These are phyloP conservation scores for Phytophthora tubulina DNA, from an alignment of 352 stramenopile genomes.

Conservation along the genomic window DNA sequence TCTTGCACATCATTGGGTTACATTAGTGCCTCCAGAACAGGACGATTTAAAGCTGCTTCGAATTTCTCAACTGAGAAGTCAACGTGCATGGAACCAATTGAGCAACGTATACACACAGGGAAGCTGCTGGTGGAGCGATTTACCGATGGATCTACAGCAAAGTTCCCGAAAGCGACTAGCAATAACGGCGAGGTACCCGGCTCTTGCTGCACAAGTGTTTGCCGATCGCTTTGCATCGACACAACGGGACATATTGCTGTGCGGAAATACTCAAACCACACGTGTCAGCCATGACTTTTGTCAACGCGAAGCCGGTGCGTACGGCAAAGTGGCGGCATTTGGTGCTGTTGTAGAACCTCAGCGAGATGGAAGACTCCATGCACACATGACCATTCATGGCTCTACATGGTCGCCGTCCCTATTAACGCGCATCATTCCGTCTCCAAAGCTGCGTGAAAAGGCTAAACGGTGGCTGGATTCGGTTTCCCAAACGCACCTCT, in stretches of 20 bases:
- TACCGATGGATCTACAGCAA: neutral
- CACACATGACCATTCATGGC: conserved; percentile 6
- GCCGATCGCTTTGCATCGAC: neutral
- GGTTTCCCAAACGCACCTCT: neutral
- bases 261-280: neutral
- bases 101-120: neutral
- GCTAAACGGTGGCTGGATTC: neutral
- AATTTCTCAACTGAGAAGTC: neutral
- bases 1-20: conserved; percentile 4
- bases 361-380: conserved; percentile 2
- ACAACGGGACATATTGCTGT: neutral
- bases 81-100: neutral
- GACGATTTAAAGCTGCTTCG: neutral
- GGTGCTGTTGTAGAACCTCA: conserved; percentile 7
- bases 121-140: neutral
- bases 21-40: conserved; percentile 1
- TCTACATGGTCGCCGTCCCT: conserved; percentile 4
- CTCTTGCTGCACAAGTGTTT: neutral
- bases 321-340: conserved; percentile 6
- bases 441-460: neutral
- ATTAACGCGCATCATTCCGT: neutral
- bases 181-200: neutral
- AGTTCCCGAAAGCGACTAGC: neutral
- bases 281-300: neutral
- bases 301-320: neutral